Evolutionary conservation across 2,329 filamentous ascomycete species (phyloP).

Genomic region (Sclerotinia minor): DNA sequence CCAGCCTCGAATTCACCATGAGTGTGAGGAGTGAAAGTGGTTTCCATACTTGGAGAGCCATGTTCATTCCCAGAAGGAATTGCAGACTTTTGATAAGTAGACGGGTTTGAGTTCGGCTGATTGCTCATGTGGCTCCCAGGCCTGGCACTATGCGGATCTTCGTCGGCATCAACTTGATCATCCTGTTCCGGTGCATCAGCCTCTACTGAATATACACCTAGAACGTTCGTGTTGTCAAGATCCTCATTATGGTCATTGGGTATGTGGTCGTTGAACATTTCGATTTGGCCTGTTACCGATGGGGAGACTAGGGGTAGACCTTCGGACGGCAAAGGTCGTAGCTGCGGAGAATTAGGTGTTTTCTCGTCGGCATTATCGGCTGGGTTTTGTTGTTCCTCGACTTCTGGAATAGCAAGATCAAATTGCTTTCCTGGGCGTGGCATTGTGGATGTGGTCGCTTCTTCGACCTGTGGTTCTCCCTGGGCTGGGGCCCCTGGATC

Average conservation of each 20-base stretch:
- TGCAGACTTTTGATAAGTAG: neutral
- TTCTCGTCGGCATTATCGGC: conserved; percentile 18
- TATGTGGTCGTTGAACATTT: conserved; percentile 12
- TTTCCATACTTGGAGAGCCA: neutral
- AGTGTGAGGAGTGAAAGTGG: neutral
- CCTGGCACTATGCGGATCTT: conserved; percentile 31
- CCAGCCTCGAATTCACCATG: neutral
- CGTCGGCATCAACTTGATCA: neutral
- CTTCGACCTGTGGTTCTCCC: conserved; percentile 3
- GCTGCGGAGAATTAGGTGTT: conserved; percentile 32
- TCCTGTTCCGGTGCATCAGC: neutral
- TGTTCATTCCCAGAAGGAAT: neutral
- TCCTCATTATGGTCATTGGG: conserved; percentile 1
- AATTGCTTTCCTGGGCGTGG: conserved; percentile 3
- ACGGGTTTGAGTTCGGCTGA: neutral
- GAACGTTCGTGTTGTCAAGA: neutral
- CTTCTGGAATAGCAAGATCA: neutral
- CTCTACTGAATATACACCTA: neutral
- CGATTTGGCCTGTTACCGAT: conserved; percentile 28
- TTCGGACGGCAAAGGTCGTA: conserved; percentile 36
- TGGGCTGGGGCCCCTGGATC: neutral
- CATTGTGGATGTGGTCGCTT: neutral
- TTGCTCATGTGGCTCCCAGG: conserved; percentile 21
- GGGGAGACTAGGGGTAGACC: conserved; percentile 38
- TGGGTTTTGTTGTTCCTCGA: neutral